A percentile compares a stretch with the other conserved stretches of the same genome.
These are phyloP conservation scores for Ensete ventricosum DNA, from an alignment of 176 grass and related monocot species.

Conservation along the genomic window DNA sequence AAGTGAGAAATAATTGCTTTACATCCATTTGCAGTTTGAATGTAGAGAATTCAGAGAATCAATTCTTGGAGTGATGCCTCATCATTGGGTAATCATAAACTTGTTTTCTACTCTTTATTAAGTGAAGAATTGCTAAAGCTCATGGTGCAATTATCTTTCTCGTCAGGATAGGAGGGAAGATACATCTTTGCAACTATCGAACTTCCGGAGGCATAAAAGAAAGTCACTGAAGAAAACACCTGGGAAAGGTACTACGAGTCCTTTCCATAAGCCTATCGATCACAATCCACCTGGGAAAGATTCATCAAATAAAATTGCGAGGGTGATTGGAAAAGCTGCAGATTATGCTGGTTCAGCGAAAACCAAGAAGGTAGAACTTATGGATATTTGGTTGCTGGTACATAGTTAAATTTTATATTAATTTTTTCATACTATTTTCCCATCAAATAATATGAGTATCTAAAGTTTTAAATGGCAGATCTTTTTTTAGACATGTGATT, in stretches of 20 bases:
- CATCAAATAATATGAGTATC: not conserved
- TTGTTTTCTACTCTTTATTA: constrained; percentile 11
- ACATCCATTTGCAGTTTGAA: constrained; percentile 63
- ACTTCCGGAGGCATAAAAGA: constrained; percentile 88
- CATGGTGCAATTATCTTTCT: constrained; percentile 7
- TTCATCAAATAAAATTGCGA: constrained; percentile 74
- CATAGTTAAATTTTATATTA: not conserved
- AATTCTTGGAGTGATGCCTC: constrained; percentile 87
- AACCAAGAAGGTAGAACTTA: constrained; percentile 53
- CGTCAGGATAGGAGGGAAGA: constrained; percentile 93
- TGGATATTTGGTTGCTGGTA: not conserved
- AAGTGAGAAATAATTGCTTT: not conserved
- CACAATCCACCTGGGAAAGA: constrained; percentile 85
- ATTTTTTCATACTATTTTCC: not conserved
- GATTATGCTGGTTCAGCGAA: constrained; percentile 72
- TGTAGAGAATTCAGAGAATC: constrained; percentile 97
- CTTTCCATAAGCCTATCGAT: constrained; percentile 67
- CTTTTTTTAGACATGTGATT: not conserved
- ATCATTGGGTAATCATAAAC: constrained; percentile 64
- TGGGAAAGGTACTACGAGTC: constrained; percentile 41
- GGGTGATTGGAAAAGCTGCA: constrained; percentile 74
- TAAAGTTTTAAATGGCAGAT: not conserved
- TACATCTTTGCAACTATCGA: constrained; percentile 59
- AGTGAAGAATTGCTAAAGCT: constrained; percentile 1
- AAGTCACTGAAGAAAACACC: constrained; percentile 64